Evolutionary conservation across 768 basidiomycete genomes (phyloP), one percentile per base, ranked within the genome.

Genomic region (Obba rivulosa): DNA sequence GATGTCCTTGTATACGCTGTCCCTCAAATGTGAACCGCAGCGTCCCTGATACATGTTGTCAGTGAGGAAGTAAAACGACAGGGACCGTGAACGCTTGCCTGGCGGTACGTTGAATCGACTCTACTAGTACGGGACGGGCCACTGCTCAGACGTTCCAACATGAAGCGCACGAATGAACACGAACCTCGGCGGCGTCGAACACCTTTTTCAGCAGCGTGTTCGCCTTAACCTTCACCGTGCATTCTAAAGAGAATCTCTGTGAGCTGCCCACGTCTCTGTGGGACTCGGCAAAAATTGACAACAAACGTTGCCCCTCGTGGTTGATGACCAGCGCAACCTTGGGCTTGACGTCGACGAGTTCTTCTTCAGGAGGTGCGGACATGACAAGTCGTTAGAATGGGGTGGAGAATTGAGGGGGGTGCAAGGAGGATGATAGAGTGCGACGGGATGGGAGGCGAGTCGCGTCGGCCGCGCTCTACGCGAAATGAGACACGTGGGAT

Each of bases 191-290:
- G 14, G 81, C 83, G 16, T 79, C 73, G 49, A 86, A 85, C 21
- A 85, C 78, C 63, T 85, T 85, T 34, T 67, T 62, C 55, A 86
- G 83, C n/a, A 70, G 68, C 71, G 78, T 85, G 31, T 76, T 78
- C 1, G 72, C 51, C 51, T 81, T 84, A 10, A 85, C 83, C 61
- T 85, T 85, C 3, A 87, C 76, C 4, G 78, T 82, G 24, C 83
- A 79, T 8, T 73, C 84, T 86, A 28, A 25, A 34, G 46, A 43
- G 47, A 31, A 8, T 28, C 24, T n/a, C 22, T 22, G 41, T 39
- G n/a, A 34, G 18, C 8, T 9, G 18, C n/a, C 20, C 37, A 21
- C 11, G 3, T 14, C 3, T n/a, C 3, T 17, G 11, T 3, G 10
- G 18, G 31, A 45, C 43, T 25, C 16, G 28, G 16, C n/a, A 25